phyloP scores from a whole-genome alignment of 2,329 filamentous ascomycete genomes.

The Mycosphaerella sp. region DNA sequence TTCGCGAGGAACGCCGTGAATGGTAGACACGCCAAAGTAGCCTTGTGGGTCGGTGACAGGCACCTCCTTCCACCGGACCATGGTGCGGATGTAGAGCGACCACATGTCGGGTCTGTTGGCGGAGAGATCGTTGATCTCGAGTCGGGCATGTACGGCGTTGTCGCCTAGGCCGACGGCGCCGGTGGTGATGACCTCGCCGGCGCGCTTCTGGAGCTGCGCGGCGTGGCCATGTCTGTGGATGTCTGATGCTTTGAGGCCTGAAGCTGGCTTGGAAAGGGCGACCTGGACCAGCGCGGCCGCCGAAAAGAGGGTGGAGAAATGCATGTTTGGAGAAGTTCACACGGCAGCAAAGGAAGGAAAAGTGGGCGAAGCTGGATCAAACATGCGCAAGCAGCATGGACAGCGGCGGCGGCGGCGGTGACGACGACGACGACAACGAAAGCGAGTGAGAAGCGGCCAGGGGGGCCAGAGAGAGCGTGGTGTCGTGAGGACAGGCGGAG shows the following conservation, averaged over 20 bases:
- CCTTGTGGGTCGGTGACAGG: constrained; percentile 9
- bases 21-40: constrained; percentile 18
- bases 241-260: constrained; percentile 2
- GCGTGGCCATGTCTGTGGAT: not conserved
- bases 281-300: constrained; percentile 8
- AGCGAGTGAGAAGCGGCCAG: not conserved
- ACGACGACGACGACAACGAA: not conserved
- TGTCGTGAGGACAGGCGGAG: too few species aligned
- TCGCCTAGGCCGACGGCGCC: constrained; percentile 20
- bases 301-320: constrained; percentile 12
- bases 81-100: constrained; percentile 21
- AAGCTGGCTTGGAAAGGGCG: constrained; percentile 14
- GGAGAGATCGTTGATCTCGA: constrained; percentile 21
- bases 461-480: not conserved
- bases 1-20: constrained; percentile 31
- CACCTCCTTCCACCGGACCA: constrained; percentile 15
- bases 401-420: too few species aligned
- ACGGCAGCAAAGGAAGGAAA: constrained; percentile 1
- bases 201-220: constrained; percentile 12
- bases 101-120: constrained; percentile 16
- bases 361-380: constrained; percentile 3
- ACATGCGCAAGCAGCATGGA: constrained; percentile 4
- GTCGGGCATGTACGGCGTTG: constrained; percentile 14
- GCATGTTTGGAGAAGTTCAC: constrained; percentile 7
- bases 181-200: constrained; percentile 16